Conservation (phyloP, 352 stramenopile genomes). For the Pythium plurisporium region DNA sequence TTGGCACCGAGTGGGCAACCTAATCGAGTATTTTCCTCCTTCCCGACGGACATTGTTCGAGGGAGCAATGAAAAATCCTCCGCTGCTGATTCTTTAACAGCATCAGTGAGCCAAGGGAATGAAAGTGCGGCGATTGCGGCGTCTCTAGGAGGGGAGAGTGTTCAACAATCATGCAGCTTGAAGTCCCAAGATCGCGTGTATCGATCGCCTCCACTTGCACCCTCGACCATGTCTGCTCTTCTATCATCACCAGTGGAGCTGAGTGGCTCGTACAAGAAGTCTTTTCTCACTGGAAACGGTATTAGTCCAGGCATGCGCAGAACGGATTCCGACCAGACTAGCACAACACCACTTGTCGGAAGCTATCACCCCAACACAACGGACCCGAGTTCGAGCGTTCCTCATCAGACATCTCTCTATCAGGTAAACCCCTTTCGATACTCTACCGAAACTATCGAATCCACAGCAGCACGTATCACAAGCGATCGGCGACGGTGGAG, state of each 20-base stretch:
- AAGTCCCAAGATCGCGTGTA: slow-evolving; percentile 1
- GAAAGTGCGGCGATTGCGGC: too few relatives aligned
- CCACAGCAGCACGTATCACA: slow-evolving; percentile 34
- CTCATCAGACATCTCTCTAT: neutral
- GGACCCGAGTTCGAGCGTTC: neutral
- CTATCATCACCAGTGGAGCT: slow-evolving; percentile 19
- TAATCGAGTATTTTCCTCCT: neutral
- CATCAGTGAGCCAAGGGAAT: too few relatives aligned
- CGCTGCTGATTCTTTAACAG: neutral
- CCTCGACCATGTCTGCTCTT: neutral
- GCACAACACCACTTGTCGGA: slow-evolving; percentile 4
- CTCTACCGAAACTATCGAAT: slow-evolving; percentile 31
- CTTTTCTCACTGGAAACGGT: slow-evolving; percentile 22
- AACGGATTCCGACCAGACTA: slow-evolving; percentile 12
- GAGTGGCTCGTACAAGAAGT: slow-evolving; percentile 22
- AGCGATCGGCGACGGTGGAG: slow-evolving; percentile 93
- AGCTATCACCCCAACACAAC: neutral
- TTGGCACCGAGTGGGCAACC: neutral
- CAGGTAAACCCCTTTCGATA: slow-evolving; percentile 49
- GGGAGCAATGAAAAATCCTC: neutral
- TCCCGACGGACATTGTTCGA: neutral
- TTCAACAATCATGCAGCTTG: slow-evolving; percentile 5
- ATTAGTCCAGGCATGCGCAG: slow-evolving; percentile 3
- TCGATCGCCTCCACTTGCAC: slow-evolving; percentile 7
- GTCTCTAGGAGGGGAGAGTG: too few relatives aligned